A percentile compares a stretch with the other conserved stretches of the same genome.
Evolutionary conservation across 192 early-diverging fungal species (phyloP).

Genomic region (Lobosporangium transversale): DNA sequence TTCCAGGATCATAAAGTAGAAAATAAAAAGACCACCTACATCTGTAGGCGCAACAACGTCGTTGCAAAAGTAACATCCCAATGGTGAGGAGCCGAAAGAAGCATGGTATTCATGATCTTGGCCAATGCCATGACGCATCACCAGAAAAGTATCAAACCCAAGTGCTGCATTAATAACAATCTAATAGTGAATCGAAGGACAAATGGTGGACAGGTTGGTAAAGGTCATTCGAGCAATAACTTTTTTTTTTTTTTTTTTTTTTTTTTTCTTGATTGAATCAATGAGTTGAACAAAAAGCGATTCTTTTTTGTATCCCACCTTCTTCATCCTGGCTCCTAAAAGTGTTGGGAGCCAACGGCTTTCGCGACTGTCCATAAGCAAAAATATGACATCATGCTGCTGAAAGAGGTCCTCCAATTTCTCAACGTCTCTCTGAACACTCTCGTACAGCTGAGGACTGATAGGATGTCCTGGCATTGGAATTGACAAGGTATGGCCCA

Average conservation of each 20-base stretch:
- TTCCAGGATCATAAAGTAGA: no score
- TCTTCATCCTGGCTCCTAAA: slow-evolving; percentile 75
- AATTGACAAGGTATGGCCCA: slow-evolving; percentile 77
- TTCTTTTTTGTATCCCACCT: slow-evolving; percentile 24
- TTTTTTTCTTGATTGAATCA: background rate
- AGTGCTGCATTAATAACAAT: slow-evolving; percentile 94
- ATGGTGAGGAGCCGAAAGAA: slow-evolving; percentile 22
- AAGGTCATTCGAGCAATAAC: background rate
- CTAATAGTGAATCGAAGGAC: slow-evolving; percentile 34
- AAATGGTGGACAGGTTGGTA: background rate
- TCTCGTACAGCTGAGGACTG: slow-evolving; percentile 51
- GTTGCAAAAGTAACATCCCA: slow-evolving; percentile 99
- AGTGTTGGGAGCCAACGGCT: slow-evolving; percentile 96
- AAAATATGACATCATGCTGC: slow-evolving; percentile 86
- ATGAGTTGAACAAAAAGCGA: background rate
- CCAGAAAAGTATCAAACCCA: slow-evolving; percentile 95
- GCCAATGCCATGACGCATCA: slow-evolving; percentile 92
- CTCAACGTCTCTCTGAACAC: slow-evolving; percentile 54
- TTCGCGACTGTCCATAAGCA: slow-evolving; percentile 96
- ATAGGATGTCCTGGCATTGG: slow-evolving; percentile 98
- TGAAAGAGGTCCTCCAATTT: slow-evolving; percentile 73
- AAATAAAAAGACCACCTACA: no score
- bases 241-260: background rate
- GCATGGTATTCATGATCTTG: slow-evolving; percentile 20
- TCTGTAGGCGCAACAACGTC: slow-evolving; percentile 97